Base-by-base conservation (phyloP, 2,329 filamentous ascomycete genomes). In the Phyllosticta ampelicida region DNA sequence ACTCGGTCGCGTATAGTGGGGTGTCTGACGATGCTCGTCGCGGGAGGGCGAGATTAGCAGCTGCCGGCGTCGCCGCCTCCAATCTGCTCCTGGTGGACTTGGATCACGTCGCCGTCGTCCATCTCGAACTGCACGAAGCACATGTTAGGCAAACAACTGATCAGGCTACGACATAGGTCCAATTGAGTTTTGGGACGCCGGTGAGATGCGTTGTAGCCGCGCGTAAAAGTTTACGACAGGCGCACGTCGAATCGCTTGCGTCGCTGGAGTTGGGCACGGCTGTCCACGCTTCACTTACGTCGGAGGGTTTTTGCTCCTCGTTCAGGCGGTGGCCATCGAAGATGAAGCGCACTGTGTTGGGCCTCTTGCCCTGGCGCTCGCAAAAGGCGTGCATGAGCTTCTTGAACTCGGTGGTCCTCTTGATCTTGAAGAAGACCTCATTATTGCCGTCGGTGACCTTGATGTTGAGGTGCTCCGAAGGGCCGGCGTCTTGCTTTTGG, bases 401-500 rank as follows among this genome's bases (percentile, higher is more conserved):
- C 77, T 96, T 94, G 1, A 99, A 83, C 72, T 90, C 89, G 0
- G 94, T 99, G 20, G 87, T 90, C 44, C 91, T 84, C 86, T 99
- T 99, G 78, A 99, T 99, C 80, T 99, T 99, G 80, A 99, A 99
- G 75, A 97, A 99, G 67, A 99, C 92, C 72, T 99, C 94, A 73
- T 99, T 99, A 78, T 96, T 96, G 78, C 95, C 96, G 67, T 99
- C 94, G 0, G 94, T 97, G 13, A 99, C 94, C 74, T 99, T 99
- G 77, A 99, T 97, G 77, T 99, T 99, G 5, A 99, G 80, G 74
- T 99, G 94, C 76, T 97, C 92, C 28, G 78, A 78, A 21, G 78
- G 70, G 5, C 72, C 63, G 6, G 65, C 67, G 57, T 77, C 76
- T 1, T 73, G 72, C 67, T 78, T 76, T 18, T 72, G 70, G 5